Evolutionary conservation across 306 rosid species (phyloP).

Genomic region (Quercus variabilis): DNA sequence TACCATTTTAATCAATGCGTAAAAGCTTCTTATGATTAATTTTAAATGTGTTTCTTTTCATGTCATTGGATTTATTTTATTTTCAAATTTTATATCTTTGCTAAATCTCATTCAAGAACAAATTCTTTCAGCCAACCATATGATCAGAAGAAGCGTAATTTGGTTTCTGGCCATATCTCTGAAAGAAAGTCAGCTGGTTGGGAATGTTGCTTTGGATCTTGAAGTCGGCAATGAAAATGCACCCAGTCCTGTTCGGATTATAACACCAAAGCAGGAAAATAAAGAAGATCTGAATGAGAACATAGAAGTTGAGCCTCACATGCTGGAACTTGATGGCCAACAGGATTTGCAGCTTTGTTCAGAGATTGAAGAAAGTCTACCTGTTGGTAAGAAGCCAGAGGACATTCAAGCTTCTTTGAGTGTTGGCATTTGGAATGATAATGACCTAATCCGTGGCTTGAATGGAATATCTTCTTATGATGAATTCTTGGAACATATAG

Average conservation of each 20-base stretch:
- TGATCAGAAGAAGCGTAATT: slow-evolving; percentile 24
- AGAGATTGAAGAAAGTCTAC: slow-evolving; percentile 29
- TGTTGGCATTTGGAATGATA: slow-evolving; percentile 27
- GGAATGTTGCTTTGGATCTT: slow-evolving; percentile 56
- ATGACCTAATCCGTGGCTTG: slow-evolving; percentile 30
- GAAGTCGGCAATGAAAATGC: slow-evolving; percentile 45
- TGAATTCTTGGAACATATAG: slow-evolving; percentile 61
- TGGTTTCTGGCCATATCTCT: slow-evolving; percentile 73
- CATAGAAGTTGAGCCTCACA: slow-evolving; percentile 14
- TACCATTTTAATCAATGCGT: background rate
- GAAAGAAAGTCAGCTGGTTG: slow-evolving; percentile 81
- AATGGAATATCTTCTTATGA: slow-evolving; percentile 51
- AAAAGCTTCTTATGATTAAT: background rate
- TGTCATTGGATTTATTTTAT: background rate
- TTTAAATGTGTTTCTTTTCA: background rate
- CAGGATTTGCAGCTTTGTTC: slow-evolving; percentile 34
- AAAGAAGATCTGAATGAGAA: slow-evolving; percentile 27
- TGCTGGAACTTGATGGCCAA: slow-evolving; percentile 18
- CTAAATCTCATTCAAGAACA: slow-evolving; percentile 7
- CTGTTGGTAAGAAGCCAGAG: slow-evolving; percentile 32
- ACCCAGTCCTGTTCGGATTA: slow-evolving; percentile 65
- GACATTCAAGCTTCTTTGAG: slow-evolving; percentile 21
- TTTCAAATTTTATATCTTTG: background rate
- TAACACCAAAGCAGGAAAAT: slow-evolving; percentile 48
- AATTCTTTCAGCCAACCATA: slow-evolving; percentile 1